These are phyloP conservation scores for Parascedosporium putredinis DNA, from an alignment of 2,329 filamentous ascomycete species.

Conservation along the genomic window DNA sequence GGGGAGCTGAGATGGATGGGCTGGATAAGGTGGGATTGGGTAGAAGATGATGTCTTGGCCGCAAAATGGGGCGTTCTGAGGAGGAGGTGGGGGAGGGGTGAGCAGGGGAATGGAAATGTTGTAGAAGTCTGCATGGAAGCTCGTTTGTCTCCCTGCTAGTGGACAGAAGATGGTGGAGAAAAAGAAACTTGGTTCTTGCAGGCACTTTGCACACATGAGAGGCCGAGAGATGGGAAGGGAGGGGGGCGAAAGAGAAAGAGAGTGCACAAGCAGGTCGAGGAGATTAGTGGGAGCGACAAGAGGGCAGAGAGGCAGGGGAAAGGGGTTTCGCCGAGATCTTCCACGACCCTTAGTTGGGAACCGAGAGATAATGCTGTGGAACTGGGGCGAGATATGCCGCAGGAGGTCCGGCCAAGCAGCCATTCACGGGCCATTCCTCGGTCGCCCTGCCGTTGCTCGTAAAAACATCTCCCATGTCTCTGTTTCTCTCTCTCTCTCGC, in stretches of 20 bases:
- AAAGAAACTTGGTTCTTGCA: background rate
- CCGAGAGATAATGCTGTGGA: background rate
- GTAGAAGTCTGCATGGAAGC: constrained; percentile 2
- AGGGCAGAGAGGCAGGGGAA: background rate
- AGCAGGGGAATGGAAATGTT: background rate
- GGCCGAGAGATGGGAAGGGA: background rate
- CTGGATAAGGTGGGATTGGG: background rate
- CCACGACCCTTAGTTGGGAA: background rate
- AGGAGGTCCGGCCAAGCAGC: too few relatives aligned
- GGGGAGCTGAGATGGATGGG: background rate
- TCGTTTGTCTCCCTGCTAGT: background rate
- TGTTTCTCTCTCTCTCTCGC: too few relatives aligned
- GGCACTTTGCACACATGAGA: background rate
- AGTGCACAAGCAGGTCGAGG: too few relatives aligned
- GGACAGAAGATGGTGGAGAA: background rate
- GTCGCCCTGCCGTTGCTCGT: too few relatives aligned
- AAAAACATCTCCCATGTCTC: too few relatives aligned
- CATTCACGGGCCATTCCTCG: too few relatives aligned
- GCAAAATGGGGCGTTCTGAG: background rate
- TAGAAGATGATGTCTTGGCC: too few relatives aligned
- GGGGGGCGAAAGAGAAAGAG: background rate
- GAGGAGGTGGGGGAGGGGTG: background rate
- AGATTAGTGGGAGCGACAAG: too few relatives aligned
- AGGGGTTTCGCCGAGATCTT: background rate
- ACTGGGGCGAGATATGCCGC: background rate